Base-by-base conservation (phyloP, 2,329 filamentous ascomycete genomes). In the Alternaria dauci region DNA sequence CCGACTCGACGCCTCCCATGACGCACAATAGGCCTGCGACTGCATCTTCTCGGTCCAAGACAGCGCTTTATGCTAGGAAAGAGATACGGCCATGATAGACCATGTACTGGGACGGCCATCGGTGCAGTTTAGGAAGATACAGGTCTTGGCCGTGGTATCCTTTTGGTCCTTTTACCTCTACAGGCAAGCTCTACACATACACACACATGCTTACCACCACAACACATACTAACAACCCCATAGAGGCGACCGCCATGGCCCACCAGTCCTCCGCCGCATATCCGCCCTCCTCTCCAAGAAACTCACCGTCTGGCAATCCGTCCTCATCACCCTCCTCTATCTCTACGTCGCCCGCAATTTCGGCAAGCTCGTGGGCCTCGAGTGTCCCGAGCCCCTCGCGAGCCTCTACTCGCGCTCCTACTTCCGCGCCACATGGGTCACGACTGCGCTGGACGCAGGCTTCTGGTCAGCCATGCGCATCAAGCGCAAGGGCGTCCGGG, bases 391-490 rank as follows among this genome's bases (percentile, higher is more conserved):
- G 72, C 95, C 95, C 20, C 85, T 99, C 74, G 91, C 94, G 30
- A 97, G 96, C 74, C 90, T 98, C 77, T 99, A 99, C 81, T 93
- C 92, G 55, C 86, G 92, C 52, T 89, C 91, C 28, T 99, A 96
- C 81, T 99, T 97, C 78, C 90, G 95, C 50, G 95, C 95, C 56
- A 99, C 95, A 75, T 99, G 95, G 95, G 88, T 98, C 16, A 89
- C 95, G 54, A 99, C 95, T 0, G 95, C 93, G 0, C 81, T 99
- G 62, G 95, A 99, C 72, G 95, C 95, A 6, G 95, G 95, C 1
- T 99, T 97, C 79, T 99, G 95, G 95, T 97, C 93, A 0, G 95
- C 95, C 34, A 99, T 99, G 95, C 90, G 89, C 71, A 94, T 99
- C 65, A 87, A 87, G 58, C 84, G 84, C 48, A 93, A 91, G 71